Percentiles rank a stretch among this genome's conserved stretches.
phyloP scores from a whole-genome alignment of 306 rosid species.

The Clitoria ternatea region DNA sequence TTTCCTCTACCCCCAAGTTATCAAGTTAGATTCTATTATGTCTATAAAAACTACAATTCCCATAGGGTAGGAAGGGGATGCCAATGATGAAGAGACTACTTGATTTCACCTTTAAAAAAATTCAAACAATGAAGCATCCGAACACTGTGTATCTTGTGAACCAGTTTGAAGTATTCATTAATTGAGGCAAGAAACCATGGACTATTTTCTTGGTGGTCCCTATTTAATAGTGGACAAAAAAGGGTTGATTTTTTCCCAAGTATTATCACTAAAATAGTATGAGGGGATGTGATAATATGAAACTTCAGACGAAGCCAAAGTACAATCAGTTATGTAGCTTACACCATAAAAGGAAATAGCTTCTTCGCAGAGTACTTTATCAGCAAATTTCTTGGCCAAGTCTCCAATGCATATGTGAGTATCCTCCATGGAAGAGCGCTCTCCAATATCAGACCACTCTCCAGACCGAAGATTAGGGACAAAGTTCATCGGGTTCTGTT shows the following conservation, averaged over 20 bases:
- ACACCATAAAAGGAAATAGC: constrained; percentile 91
- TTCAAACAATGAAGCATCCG: neutral
- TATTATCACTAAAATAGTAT: neutral
- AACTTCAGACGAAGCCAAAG: constrained; percentile 8
- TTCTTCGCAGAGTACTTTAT: constrained; percentile 33
- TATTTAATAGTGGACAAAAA: neutral
- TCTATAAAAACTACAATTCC: neutral
- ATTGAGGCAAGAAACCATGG: neutral
- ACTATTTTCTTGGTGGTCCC: neutral
- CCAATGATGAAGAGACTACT: neutral
- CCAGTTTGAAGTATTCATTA: neutral
- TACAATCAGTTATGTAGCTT: constrained; percentile 30
- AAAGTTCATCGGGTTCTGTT: constrained; percentile 43
- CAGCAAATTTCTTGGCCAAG: constrained; percentile 64
- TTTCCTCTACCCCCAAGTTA: neutral
- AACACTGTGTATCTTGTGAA: neutral
- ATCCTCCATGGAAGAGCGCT: constrained; percentile 79
- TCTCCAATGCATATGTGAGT: constrained; percentile 86
- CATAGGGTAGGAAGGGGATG: neutral
- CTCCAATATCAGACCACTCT: constrained; percentile 91
- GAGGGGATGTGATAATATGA: neutral
- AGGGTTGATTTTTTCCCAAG: neutral
- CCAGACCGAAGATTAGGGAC: constrained; percentile 78
- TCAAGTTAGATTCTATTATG: neutral
- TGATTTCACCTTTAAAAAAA: neutral